Conservation (phyloP, 352 stramenopile genomes). For the Globisporangium perplexum region DNA sequence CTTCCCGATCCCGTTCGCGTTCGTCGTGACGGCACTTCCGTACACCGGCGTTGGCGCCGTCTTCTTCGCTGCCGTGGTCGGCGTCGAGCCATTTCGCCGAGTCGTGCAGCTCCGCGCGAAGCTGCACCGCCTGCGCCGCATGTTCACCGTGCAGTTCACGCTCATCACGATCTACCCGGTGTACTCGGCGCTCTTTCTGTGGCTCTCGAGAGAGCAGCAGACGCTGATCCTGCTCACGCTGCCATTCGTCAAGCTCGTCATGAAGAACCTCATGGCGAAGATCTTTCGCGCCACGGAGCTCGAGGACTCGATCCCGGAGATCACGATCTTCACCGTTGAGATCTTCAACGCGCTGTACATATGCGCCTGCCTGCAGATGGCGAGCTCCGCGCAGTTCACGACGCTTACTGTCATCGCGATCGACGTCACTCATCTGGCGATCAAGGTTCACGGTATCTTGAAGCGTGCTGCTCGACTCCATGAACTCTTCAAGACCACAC, state of each 20-base stretch:
- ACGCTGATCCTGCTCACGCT: constrained; percentile 13
- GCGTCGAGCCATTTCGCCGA: constrained; percentile 7
- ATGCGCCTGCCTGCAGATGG: constrained; percentile 24
- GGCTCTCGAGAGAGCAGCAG: constrained; percentile 6
- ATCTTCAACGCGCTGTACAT: constrained; percentile 41
- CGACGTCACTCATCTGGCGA: not conserved
- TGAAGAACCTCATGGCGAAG: constrained; percentile 20
- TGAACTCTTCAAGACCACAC: too few species aligned
- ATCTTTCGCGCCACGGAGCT: constrained; percentile 17
- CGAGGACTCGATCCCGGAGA: constrained; percentile 26
- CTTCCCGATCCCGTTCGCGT: constrained; percentile 23
- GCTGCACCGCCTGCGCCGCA: not conserved
- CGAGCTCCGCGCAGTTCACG: not conserved
- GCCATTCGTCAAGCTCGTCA: constrained; percentile 13
- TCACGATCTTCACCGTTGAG: constrained; percentile 36
- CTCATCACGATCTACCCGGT: constrained; percentile 15
- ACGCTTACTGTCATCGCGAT: not conserved
- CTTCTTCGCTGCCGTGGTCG: too few species aligned
- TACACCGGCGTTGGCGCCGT: not conserved
- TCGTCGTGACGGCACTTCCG: constrained; percentile 15
- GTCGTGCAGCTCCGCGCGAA: constrained; percentile 11
- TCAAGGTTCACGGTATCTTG: not conserved
- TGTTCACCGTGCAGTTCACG: constrained; percentile 2
- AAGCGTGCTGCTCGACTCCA: too few species aligned
- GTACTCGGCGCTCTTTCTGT: constrained; percentile 17